Conservation (phyloP, 2,329 filamentous ascomycete species). For the Aspergillus tamarii region DNA sequence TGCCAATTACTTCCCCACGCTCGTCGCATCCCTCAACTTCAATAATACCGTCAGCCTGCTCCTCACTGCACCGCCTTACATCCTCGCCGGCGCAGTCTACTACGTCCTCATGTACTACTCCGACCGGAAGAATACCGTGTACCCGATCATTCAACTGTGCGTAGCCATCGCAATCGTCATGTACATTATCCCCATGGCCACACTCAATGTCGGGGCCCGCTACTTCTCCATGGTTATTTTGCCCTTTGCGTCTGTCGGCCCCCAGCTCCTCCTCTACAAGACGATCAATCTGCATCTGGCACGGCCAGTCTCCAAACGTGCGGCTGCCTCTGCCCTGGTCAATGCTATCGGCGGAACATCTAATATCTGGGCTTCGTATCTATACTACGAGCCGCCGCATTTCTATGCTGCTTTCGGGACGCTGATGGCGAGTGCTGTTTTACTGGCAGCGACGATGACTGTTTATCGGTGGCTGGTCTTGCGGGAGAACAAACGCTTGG, state of each 20-base stretch:
- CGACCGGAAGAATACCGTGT: slow-evolving; percentile 40
- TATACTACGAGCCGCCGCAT: slow-evolving; percentile 30
- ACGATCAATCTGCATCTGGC: slow-evolving; percentile 48
- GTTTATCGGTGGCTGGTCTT: slow-evolving; percentile 43
- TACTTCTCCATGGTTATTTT: slow-evolving; percentile 51
- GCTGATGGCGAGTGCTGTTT: slow-evolving; percentile 31
- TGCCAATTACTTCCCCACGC: slow-evolving; percentile 32
- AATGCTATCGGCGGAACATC: slow-evolving; percentile 37
- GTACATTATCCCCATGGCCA: slow-evolving; percentile 45
- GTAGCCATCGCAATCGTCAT: slow-evolving; percentile 39
- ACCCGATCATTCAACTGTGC: slow-evolving; percentile 40
- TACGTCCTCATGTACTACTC: slow-evolving; percentile 42
- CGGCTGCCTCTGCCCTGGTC: slow-evolving; percentile 46
- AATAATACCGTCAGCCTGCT: slow-evolving; percentile 45
- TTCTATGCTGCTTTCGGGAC: slow-evolving; percentile 49
- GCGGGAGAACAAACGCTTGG: slow-evolving; percentile 45
- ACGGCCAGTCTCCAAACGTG: slow-evolving; percentile 47
- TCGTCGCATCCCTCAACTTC: slow-evolving; percentile 28
- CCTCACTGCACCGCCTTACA: slow-evolving; percentile 53
- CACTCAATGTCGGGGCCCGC: slow-evolving; percentile 42
- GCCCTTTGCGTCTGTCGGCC: slow-evolving; percentile 44
- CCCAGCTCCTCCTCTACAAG: slow-evolving; percentile 47
- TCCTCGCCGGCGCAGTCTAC: slow-evolving; percentile 44
- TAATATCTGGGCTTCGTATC: slow-evolving; percentile 31
- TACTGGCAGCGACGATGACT: slow-evolving; percentile 39